A percentile compares a stretch with the other conserved stretches of the same genome.
Conservation (phyloP, 306 rosid genomes). For the Sesbania bispinosa region DNA sequence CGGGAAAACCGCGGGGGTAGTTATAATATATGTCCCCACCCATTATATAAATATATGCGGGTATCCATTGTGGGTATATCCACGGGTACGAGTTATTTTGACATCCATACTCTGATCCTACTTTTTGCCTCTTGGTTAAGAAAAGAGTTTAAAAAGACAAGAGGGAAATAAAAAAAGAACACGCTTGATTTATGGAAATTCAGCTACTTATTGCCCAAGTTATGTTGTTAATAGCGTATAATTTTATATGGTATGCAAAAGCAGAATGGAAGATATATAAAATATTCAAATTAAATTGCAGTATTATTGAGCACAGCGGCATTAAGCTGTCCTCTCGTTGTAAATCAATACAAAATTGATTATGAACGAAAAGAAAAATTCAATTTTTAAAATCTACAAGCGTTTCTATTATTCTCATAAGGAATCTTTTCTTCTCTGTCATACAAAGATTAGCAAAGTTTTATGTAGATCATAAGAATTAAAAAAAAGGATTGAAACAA, state of each 20-base stretch:
- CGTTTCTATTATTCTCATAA: neutral
- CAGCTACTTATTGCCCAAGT: conserved; percentile 23
- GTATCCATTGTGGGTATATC: too few species aligned
- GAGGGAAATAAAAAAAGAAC: neutral
- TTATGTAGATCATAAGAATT: conserved; percentile 5
- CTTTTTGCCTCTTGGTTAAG: neutral
- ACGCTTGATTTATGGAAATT: conserved; percentile 26
- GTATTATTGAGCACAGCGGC: conserved; percentile 14
- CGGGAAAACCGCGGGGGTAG: too few species aligned
- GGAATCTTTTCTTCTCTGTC: neutral
- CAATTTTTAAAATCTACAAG: neutral
- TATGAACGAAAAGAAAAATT: neutral
- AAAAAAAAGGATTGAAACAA: conserved; percentile 11
- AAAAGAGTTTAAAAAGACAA: neutral
- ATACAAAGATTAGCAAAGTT: neutral
- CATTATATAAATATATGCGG: too few species aligned
- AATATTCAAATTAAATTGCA: neutral
- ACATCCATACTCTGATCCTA: neutral
- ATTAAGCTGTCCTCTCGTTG: conserved; percentile 23
- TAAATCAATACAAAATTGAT: conserved; percentile 19
- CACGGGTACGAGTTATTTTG: too few species aligned
- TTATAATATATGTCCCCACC: too few species aligned
- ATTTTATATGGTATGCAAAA: conserved; percentile 2
- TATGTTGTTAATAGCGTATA: conserved; percentile 25
- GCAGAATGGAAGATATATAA: neutral